Percentiles rank a stretch among this genome's conserved stretches.
Evolutionary conservation across 2,329 filamentous ascomycete genomes (phyloP).

Genomic region (Elsinoe arachidis): DNA sequence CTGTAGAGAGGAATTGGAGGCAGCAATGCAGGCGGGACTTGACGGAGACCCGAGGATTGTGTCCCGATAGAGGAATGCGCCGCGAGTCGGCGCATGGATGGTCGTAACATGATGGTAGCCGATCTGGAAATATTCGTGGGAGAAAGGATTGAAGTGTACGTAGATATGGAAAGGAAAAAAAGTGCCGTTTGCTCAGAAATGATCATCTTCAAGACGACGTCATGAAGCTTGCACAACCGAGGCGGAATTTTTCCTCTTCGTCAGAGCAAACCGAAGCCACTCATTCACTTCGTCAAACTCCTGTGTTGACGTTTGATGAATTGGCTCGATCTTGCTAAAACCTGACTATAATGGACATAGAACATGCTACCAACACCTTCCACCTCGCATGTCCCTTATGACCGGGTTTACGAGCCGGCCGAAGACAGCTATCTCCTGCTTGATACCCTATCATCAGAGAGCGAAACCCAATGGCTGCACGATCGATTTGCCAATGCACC

Average conservation of each 20-base stretch:
- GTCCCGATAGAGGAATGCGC: constrained; percentile 26
- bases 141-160: background rate
- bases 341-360: background rate
- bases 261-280: too few species aligned
- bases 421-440: constrained; percentile 94
- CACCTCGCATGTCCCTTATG: constrained; percentile 82
- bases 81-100: constrained; percentile 21
- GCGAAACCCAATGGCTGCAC: constrained; percentile 62
- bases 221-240: constrained; percentile 4
- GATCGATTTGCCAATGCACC: constrained; percentile 44
- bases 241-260: background rate
- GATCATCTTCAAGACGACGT: constrained; percentile 5
- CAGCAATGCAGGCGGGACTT: constrained; percentile 58
- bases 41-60: constrained; percentile 30
- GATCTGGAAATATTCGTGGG: background rate
- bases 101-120: background rate
- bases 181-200: background rate
- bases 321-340: background rate
- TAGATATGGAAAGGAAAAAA: background rate
- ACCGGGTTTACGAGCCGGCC: constrained; percentile 85
- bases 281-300: too few species aligned
- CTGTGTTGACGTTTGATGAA: too few species aligned
- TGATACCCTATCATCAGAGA: constrained; percentile 70
- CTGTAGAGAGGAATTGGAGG: constrained; percentile 86
- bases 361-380: constrained; percentile 86